A percentile compares a stretch with the other conserved stretches of the same genome.
These are phyloP conservation scores for Sporisorium iseilematis-ciliati DNA, from an alignment of 1,284 basidiomycete genomes.

Conservation along the genomic window DNA sequence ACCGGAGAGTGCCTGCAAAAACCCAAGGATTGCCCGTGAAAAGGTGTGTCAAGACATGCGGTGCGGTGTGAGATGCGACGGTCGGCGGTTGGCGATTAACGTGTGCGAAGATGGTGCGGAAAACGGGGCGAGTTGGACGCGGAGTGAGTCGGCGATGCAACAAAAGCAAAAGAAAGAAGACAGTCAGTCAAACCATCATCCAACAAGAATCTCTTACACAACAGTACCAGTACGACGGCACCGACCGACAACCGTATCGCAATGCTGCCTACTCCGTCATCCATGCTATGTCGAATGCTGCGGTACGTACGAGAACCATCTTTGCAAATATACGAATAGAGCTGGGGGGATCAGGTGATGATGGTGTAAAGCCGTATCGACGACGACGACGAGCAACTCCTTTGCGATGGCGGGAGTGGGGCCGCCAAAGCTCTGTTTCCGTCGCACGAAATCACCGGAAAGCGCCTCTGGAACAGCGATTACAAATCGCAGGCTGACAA, in stretches of 20 bases:
- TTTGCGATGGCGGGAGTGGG: slow-evolving; percentile 30
- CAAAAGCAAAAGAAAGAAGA: not conserved
- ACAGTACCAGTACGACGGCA: too few relatives aligned
- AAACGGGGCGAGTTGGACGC: not conserved
- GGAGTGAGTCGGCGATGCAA: not conserved
- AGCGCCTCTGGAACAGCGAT: slow-evolving; percentile 14
- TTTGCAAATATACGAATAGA: slow-evolving; percentile 13
- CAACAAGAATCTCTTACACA: not conserved
- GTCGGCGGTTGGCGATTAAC: not conserved
- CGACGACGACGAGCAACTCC: slow-evolving; percentile 17
- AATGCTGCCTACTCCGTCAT: not conserved
- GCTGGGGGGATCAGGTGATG: slow-evolving; percentile 16
- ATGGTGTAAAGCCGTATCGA: slow-evolving; percentile 16
- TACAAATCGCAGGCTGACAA: slow-evolving; percentile 38
- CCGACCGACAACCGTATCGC: not conserved
- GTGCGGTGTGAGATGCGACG: not conserved
- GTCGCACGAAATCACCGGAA: slow-evolving; percentile 27
- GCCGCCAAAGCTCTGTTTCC: too few relatives aligned
- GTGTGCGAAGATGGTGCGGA: not conserved
- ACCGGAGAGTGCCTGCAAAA: slow-evolving; percentile 42
- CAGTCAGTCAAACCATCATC: slow-evolving; percentile 1
- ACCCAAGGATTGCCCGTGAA: not conserved
- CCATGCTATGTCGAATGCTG: not conserved
- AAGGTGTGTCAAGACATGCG: not conserved
- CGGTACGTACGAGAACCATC: slow-evolving; percentile 46